phyloP scores from a whole-genome alignment of 371 early-diverging fungal species.

The Mucor piriformis region DNA sequence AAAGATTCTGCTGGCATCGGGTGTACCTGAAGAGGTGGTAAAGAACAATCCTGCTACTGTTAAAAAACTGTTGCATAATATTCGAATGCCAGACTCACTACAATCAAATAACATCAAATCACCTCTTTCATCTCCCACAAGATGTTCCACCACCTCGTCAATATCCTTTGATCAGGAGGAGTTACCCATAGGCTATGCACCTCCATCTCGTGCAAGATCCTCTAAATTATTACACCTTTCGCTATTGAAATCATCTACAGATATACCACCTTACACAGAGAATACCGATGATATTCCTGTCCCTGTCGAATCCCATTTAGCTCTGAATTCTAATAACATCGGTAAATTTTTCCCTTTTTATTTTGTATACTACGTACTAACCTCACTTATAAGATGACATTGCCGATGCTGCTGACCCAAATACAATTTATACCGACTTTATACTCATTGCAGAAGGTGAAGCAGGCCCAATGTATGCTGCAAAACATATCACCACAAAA shows the following conservation, averaged over 20 bases:
- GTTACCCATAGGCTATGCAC: conserved; percentile 52
- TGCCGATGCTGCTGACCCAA: conserved; percentile 52
- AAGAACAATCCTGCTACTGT: conserved; percentile 58
- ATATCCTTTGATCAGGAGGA: conserved; percentile 9
- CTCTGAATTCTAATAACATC: conserved; percentile 39
- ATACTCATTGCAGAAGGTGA: conserved; percentile 79
- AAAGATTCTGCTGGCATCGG: conserved; percentile 54
- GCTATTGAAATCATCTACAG: conserved; percentile 26
- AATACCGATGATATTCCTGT: conserved; percentile 3
- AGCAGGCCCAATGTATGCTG: conserved; percentile 73
- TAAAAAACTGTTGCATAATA: conserved; percentile 55
- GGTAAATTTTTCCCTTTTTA: neutral
- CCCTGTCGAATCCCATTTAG: conserved; percentile 13
- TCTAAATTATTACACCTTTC: conserved; percentile 41
- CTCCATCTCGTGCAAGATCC: conserved; percentile 50
- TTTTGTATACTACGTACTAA: neutral
- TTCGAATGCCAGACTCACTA: conserved; percentile 56
- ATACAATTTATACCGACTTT: conserved; percentile 51
- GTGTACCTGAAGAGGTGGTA: conserved; percentile 60
- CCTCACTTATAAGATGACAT: conserved; percentile 36
- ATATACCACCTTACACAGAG: conserved; percentile 25
- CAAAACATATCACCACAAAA: conserved; percentile 56
- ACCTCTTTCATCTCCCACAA: conserved; percentile 4
- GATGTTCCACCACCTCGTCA: neutral
- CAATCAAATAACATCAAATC: conserved; percentile 23